Base-by-base conservation (phyloP, 2,329 filamentous ascomycete species). In the Penicillium sp. region DNA sequence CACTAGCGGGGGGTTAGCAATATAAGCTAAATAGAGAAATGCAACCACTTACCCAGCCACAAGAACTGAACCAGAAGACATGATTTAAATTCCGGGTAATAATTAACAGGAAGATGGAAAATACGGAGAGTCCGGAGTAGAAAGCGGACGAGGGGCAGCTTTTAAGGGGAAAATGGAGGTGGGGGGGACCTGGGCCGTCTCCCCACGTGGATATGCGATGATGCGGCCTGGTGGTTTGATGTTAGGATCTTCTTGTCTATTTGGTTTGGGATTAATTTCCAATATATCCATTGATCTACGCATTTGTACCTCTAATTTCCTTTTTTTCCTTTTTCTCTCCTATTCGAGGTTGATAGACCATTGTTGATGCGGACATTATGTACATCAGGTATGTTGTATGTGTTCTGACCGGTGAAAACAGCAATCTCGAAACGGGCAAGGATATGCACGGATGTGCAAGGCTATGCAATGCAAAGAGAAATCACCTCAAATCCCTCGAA, bases 41-140 rank as follows among this genome's bases (percentile, higher is more conserved):
- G 7, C 31, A 21, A 25, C 50, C 44, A 74, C 87, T 81, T 87
- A 96, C 92, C 92, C 92, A 70, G 92, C 92, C 74, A 97, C 87
- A 71, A 97, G 85, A 73, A 96, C 91, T 61, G 92, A 94, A 80
- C 91, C 91, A 67, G 90, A 84, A 75, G 88, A 78, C 91, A 95
- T 95, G 54, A 66, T 75, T 33, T 61, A 45, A 29, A 45, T 45
- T 13, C 25, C 25, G 41, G 40, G 40, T 36, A 21, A 36, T 40
- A 49, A 51, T 51, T 44, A 39, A 49, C 47, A 27, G 29, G 34
- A 51, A 49, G 29, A 46, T 38, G 34, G 19, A 46, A 57, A 55
- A 31, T 11, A 46, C 27, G 43, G 13, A 47, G 19, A 47, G 9
- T 34, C 13, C 5, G 21, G 55, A 58, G 46, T 43, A 39, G n/a